Evolutionary conservation across 2,329 filamentous ascomycete genomes (phyloP).

Genomic region (Botrytis deweyae): DNA sequence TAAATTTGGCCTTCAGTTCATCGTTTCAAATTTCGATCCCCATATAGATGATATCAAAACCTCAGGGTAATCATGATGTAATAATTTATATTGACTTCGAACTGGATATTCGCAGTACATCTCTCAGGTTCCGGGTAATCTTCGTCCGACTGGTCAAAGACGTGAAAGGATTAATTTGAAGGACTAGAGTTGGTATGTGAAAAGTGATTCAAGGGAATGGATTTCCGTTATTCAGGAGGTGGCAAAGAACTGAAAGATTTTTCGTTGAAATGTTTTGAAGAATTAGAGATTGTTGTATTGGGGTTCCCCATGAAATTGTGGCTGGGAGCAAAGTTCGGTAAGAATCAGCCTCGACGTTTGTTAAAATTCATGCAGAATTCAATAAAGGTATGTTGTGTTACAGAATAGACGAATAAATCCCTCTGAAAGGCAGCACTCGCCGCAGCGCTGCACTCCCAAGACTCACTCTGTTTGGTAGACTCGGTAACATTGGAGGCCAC

Average conservation of each 20-base stretch:
- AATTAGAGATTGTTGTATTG: neutral
- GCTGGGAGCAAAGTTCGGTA: neutral
- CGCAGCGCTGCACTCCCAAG: neutral
- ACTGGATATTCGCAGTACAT: neutral
- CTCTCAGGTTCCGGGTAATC: neutral
- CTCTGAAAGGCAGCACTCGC: neutral
- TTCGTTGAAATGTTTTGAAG: neutral
- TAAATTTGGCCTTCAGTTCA: neutral
- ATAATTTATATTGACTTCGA: neutral
- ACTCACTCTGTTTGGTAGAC: neutral
- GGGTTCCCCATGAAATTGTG: neutral
- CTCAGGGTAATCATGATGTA: neutral
- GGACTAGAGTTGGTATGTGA: too few species aligned
- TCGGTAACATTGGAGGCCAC: neutral
- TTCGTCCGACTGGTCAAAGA: neutral
- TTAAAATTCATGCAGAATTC: neutral
- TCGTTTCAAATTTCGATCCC: neutral
- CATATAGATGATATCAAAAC: neutral
- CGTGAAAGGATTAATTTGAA: neutral
- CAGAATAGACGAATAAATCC: neutral
- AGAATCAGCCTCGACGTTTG: neutral
- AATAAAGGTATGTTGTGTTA: neutral
- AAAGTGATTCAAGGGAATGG: rapidly evolving
- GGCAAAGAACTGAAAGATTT: neutral
- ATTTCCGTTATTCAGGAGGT: neutral